Percentiles rank a stretch among this genome's conserved stretches.
These are phyloP conservation scores for Stagonosporopsis rhizophila DNA, from an alignment of 2,329 filamentous ascomycete species.

Conservation along the genomic window DNA sequence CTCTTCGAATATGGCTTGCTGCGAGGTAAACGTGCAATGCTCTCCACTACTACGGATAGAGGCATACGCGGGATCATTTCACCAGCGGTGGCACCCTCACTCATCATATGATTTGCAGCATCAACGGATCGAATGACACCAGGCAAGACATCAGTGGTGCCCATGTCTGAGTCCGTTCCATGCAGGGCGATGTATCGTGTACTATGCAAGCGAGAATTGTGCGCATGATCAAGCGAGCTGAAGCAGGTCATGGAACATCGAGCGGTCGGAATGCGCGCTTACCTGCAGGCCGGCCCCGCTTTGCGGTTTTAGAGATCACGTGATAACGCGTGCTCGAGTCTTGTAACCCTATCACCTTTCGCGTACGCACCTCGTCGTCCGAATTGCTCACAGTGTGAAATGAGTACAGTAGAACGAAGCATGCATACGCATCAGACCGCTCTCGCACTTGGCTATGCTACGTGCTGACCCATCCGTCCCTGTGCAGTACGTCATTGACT, in stretches of 20 bases:
- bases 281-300: constrained; percentile 5
- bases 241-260: not conserved
- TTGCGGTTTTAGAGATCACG: not conserved
- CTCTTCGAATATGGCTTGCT: not conserved
- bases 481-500: constrained; percentile 13
- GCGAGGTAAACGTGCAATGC: not conserved
- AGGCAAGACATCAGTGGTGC: not conserved
- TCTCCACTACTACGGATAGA: not conserved
- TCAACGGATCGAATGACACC: not conserved
- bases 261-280: not conserved
- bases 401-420: not conserved
- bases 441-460: not conserved
- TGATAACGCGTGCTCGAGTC: constrained; percentile 6
- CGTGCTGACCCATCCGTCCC: not conserved
- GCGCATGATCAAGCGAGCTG: constrained; percentile 11
- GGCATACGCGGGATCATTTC: not conserved
- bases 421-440: not conserved
- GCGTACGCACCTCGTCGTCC: not conserved
- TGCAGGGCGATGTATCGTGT: not conserved
- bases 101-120: not conserved
- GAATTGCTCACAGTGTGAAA: not conserved
- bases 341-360: not conserved
- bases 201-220: constrained; percentile 1
- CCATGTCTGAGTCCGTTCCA: not conserved
- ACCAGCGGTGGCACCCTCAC: not conserved